Base-by-base conservation (phyloP, 371 early-diverging fungal species). In the Zancudomyces culisetae region DNA sequence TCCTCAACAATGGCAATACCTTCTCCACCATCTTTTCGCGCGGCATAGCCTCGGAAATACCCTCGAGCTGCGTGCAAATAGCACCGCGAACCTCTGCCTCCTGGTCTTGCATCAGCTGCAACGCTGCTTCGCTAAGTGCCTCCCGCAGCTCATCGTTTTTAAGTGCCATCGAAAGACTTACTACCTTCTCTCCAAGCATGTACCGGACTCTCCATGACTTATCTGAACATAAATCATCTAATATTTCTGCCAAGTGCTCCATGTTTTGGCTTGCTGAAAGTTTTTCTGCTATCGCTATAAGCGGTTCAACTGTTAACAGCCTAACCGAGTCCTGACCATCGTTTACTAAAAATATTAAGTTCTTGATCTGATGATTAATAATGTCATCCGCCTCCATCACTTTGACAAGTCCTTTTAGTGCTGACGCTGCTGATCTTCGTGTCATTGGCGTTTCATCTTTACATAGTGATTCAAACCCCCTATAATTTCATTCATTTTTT, bases 41-140 rank as follows among this genome's bases (percentile, higher is more conserved):
- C 59, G 83, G 84, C 29, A 93, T 76, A 47, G 89, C 65, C 51
- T 79, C 79, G 10, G 83, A 80, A 61, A 89, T 88, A 2, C 93
- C 91, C 77, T 66, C 57, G 26, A 63, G 61, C 62, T 69, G 70
- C 43, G 70, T 67, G 60, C 70, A 69, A 22, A 90, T 88, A 18
- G 96, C 90, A 1, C 87, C 88, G 55, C 96, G 82, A 40, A 98
- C 98, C 70, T 98, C 98, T 1, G 94, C 94, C 66, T 98, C 98
- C 55, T 75, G 79, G 70, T 98, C 98, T 62, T 82, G 85, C 63
- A 95, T 63, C 30, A 92, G 71, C 45, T 73, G 69, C 29, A 90
- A 78, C 60, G 85, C 92, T 3, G 68, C 61, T 24, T 58, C 58
- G 26, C 61, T 55, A 22, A 69, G 58, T 46, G 61, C 61, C 49